Percentiles rank a stretch among this genome's conserved stretches.
These are phyloP conservation scores for Fusarium haematococcum DNA, from an alignment of 2,329 filamentous ascomycete species.

Conservation along the genomic window DNA sequence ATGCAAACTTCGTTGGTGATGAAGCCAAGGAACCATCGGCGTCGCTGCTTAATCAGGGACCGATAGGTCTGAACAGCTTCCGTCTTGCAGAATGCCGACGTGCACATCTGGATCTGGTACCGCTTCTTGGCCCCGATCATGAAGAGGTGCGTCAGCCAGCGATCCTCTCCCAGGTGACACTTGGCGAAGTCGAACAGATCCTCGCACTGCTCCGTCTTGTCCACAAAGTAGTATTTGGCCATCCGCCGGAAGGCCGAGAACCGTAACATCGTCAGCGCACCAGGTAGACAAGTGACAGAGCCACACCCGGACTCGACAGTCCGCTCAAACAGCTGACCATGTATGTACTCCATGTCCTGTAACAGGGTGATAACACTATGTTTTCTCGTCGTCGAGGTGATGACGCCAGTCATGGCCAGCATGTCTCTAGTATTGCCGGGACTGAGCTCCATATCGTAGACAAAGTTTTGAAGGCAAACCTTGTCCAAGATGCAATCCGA, in stretches of 20 bases:
- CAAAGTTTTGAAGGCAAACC: conserved; percentile 94
- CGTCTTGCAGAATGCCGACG: conserved; percentile 97
- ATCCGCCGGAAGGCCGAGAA: conserved; percentile 97
- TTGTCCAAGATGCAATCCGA: conserved; percentile 95
- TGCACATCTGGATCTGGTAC: conserved; percentile 98
- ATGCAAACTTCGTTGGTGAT: conserved; percentile 99
- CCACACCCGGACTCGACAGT: conserved; percentile 96
- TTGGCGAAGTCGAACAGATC: conserved; percentile 98
- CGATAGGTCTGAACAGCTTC: conserved; percentile 91
- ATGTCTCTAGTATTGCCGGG: conserved; percentile 92
- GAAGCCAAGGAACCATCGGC: conserved; percentile 96
- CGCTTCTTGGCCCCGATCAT: conserved; percentile 96
- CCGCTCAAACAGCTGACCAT: conserved; percentile 95
- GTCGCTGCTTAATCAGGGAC: conserved; percentile 91
- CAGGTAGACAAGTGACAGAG: conserved; percentile 92
- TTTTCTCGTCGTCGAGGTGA: conserved; percentile 91
- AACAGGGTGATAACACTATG: conserved; percentile 91
- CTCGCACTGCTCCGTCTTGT: conserved; percentile 94
- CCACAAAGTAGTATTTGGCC: conserved; percentile 98
- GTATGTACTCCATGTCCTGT: conserved; percentile 98
- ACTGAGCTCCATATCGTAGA: conserved; percentile 98
- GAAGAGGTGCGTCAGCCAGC: conserved; percentile 97
- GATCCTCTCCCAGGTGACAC: conserved; percentile 93
- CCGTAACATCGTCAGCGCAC: conserved; percentile 93
- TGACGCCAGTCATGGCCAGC: conserved; percentile 97